Conservation (phyloP, 345 rosid species). For the Fremontodendron californicum region DNA sequence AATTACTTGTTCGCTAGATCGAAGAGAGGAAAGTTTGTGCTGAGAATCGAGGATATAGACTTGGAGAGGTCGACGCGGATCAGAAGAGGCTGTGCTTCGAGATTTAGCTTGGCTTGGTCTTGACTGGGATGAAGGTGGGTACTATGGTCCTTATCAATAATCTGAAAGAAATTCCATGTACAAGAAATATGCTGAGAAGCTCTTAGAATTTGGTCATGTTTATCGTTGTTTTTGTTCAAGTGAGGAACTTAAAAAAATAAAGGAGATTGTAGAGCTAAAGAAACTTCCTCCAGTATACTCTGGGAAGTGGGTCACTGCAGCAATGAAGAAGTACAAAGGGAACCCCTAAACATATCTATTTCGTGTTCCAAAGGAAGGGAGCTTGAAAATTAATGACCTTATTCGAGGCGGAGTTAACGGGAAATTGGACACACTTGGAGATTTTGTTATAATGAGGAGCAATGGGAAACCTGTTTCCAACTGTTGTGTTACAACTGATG, state of each 20-base stretch:
- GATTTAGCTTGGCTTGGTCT: conserved; percentile 95
- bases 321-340: conserved; percentile 61
- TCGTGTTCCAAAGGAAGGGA: too few relatives aligned
- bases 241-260: conserved; percentile 95
- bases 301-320: conserved; percentile 81
- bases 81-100: conserved; percentile 80
- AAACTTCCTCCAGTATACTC: conserved; percentile 77
- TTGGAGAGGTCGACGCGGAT: conserved; percentile 83
- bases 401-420: conserved; percentile 91
- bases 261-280: conserved; percentile 66
- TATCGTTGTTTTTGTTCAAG: conserved; percentile 86
- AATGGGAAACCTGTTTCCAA: conserved; percentile 92
- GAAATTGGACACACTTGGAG: conserved; percentile 90
- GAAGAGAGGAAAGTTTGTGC: conserved; percentile 78
- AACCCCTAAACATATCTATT: conserved; percentile 72
- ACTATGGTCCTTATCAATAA: conserved; percentile 78
- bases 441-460: conserved; percentile 90
- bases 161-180: conserved; percentile 84
- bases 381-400: too few relatives aligned
- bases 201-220: conserved; percentile 75
- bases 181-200: conserved; percentile 65
- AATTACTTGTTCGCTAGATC: conserved; percentile 92
- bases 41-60: conserved; percentile 90
- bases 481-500: conserved; percentile 88
- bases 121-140: conserved; percentile 94